A percentile compares a stretch with the other conserved stretches of the same genome.
phyloP scores from a whole-genome alignment of 345 rosid genomes.

The Gossypium longicalyx region DNA sequence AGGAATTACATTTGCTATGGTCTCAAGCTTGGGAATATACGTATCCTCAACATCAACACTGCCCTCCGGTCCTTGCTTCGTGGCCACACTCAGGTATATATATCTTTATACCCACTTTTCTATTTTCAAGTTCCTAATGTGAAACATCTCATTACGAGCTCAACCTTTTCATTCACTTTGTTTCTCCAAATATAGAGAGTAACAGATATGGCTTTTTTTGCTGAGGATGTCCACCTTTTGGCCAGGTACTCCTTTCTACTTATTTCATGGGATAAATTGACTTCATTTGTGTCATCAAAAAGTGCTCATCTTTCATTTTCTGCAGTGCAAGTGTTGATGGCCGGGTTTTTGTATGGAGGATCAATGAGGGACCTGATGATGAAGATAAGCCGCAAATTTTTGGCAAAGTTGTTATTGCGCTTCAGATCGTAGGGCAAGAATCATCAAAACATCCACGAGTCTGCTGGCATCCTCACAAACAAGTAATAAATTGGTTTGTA shows the following conservation, averaged over 20 bases:
- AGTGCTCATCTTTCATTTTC: conserved; percentile 4
- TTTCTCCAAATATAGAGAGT: conserved; percentile 13
- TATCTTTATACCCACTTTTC: neutral
- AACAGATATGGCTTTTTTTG: conserved; percentile 65
- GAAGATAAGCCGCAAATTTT: conserved; percentile 71
- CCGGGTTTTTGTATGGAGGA: conserved; percentile 55
- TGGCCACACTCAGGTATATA: conserved; percentile 52
- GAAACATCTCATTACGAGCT: neutral
- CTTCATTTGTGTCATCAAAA: neutral
- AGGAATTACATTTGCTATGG: conserved; percentile 72
- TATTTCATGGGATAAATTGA: neutral
- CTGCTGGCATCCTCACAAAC: conserved; percentile 84
- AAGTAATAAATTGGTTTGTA: conserved; percentile 37
- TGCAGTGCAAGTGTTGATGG: conserved; percentile 68
- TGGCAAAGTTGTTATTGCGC: conserved; percentile 48
- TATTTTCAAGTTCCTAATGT: neutral
- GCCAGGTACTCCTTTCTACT: conserved; percentile 45
- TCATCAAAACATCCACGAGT: conserved; percentile 53
- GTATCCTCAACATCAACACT: conserved; percentile 68
- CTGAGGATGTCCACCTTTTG: conserved; percentile 79
- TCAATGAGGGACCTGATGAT: conserved; percentile 61
- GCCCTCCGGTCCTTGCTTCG: conserved; percentile 72
- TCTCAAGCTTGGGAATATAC: conserved; percentile 64
- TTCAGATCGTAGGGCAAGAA: conserved; percentile 49
- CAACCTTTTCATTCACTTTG: neutral